Conservation (phyloP, 2,329 filamentous ascomycete genomes). For the Mariannaea elegans region DNA sequence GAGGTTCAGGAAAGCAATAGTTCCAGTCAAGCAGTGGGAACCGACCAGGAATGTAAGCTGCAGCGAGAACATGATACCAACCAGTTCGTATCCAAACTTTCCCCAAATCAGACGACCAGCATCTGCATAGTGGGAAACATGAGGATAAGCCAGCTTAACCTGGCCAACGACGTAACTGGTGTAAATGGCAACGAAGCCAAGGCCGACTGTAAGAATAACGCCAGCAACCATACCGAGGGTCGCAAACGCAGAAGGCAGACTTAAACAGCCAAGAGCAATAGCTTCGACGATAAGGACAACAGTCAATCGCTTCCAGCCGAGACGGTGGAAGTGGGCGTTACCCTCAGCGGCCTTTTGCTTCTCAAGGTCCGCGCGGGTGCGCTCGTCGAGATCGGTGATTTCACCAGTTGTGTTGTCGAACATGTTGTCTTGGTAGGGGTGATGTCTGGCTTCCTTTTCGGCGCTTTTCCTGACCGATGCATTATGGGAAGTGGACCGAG, state of each 20-base stretch:
- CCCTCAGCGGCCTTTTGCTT: constrained; percentile 20
- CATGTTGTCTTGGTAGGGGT: constrained; percentile 35
- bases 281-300: constrained; percentile 25
- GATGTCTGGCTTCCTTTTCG: constrained; percentile 14
- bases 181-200: constrained; percentile 30
- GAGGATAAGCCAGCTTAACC: constrained; percentile 54
- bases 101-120: constrained; percentile 68
- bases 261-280: constrained; percentile 18
- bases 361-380: constrained; percentile 27
- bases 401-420: constrained; percentile 43
- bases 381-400: constrained; percentile 50
- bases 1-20: constrained; percentile 62
- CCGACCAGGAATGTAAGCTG: constrained; percentile 73
- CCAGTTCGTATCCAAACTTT: constrained; percentile 62
- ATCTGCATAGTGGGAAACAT: constrained; percentile 70
- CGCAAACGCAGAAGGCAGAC: constrained; percentile 17
- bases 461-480: constrained; percentile 21
- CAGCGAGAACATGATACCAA: constrained; percentile 45
- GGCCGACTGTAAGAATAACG: constrained; percentile 24
- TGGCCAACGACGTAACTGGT: constrained; percentile 24
- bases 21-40: constrained; percentile 71
- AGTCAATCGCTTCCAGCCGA: constrained; percentile 24
- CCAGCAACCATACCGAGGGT: constrained; percentile 19
- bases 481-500: constrained; percentile 16
- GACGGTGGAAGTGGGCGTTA: constrained; percentile 21